Evolutionary conservation across 2,329 filamentous ascomycete genomes (phyloP), one percentile per base, ranked within the genome.

Genomic region (Colletotrichum limetticola): DNA sequence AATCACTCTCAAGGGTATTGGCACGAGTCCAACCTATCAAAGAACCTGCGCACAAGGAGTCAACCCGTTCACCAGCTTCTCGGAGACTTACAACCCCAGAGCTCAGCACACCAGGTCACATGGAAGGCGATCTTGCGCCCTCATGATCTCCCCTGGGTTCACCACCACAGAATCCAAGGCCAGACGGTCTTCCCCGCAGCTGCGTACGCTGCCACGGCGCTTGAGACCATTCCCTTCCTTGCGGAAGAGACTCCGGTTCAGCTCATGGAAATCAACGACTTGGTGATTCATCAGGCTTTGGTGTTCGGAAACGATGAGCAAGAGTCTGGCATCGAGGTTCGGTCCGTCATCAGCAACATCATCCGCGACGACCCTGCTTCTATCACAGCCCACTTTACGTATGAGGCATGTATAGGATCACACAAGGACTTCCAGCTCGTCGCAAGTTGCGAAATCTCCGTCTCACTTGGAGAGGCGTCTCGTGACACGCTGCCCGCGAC

Each of bases 161-260:
- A 68, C 2, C 80, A 83, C 28, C 84, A 87, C 56, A 68, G 74
- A 5, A 60, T 78, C 53, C 79, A 84, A 28, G 76, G 77, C 1
- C 77, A 85, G 37, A 77, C 81, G 9, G 78, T 88, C 8, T 86
- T 86, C 60, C 86, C 87, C 0, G 83, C 76, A 2, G 82, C 85
- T 1, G 85, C 80, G 0, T 87, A 85, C 74, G 61, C 86, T 1
- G 77, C 79, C 24, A 85, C 86, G 78, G 84, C 82, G 2, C 42
- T 59, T 7, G 57, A 59, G n/a, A 59, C 57, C 1, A 59, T 59
- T 5, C 57, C 30, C 8, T 59, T 58, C 53, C 35, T 66, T 4
- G 63, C 52, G 9, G 24, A 16, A 9, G 53, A 22, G 7, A n/a
- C 32, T 6, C 22, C 32, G 19, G 8, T 66, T 16, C 24, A 49